Evolutionary conservation across 2,329 filamentous ascomycete genomes (phyloP), one percentile per base, ranked within the genome.

Genomic region (Incumbomyces lentus): DNA sequence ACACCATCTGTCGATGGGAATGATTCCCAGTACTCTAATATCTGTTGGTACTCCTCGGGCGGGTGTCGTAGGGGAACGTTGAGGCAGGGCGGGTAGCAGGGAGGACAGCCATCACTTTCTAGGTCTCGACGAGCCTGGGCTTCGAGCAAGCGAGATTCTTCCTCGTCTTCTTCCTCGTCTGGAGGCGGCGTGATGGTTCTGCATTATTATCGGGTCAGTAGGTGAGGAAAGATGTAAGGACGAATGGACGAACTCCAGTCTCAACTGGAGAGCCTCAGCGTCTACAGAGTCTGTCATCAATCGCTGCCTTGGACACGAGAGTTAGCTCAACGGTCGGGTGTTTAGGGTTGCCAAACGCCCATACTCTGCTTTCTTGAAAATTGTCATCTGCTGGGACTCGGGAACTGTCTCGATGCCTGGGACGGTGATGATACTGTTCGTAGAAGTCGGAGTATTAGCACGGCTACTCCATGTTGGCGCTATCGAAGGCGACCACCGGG

Each of bases 1-100:
- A 26, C 8, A 26, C 8, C 8, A 26, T 26, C 22, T 26, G 22
- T 26, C 22, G 22, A 26, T 26, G 22, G 8, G 22, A 26, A 26
- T 26, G 22, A 26, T 26, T 26, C 8, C 22, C 22, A 26, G 8
- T 26, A 26, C 22, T 8, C 22, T 26, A 26, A 5, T 26, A 26
- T 26, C 22, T 8, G 22, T 26, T 8, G 22, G 22, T 26, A 26
- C 22, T 26, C 22, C 22, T 26, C 22, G 22, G 26, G 68, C 65
- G 0, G 70, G 72, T 35, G 4, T 35, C 33, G 33, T n/a, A 35
- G 5, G 5, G 16, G 33, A 12, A 35, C n/a, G 16, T 35, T 12
- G 33, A 35, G 33, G 33, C 12, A n/a, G 33, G 33, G 11, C 16
- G 33, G 33, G n/a, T 35, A 35, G 33, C 33, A 35, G 13, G 33